Evolutionary conservation across 495 filamentous ascomycete genomes (phyloP).

Genomic region (Neurospora sp.): DNA sequence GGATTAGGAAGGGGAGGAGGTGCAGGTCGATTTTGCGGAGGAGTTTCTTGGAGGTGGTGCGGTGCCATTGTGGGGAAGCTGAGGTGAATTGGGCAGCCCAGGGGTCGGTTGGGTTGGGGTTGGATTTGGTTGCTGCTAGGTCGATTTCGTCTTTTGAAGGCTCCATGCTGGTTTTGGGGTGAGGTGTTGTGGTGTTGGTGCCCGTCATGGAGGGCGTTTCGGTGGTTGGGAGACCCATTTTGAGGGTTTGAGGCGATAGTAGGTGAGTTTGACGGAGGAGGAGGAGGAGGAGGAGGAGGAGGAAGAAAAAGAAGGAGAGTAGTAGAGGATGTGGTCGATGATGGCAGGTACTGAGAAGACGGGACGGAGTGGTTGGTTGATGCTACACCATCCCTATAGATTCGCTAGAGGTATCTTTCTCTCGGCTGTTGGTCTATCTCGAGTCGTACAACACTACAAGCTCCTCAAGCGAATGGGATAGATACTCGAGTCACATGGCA

Average conservation of each 20-base stretch:
- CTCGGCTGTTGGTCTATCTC: neutral
- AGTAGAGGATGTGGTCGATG: neutral
- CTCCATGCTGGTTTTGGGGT: neutral
- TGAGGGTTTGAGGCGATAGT: neutral
- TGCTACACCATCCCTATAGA: neutral
- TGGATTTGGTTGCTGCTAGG: no score
- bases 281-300: neutral
- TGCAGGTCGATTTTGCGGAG: conserved; percentile 32
- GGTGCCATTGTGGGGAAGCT: conserved; percentile 7
- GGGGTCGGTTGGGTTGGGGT: neutral
- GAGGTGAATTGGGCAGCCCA: neutral
- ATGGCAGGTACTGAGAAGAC: neutral
- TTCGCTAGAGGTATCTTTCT: neutral
- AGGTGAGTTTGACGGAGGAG: neutral
- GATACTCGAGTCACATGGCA: neutral
- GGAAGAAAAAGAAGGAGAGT: neutral
- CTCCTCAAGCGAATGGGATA: neutral
- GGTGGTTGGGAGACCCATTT: neutral
- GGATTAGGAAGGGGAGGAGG: conserved; percentile 29
- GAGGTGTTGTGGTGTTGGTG: neutral
- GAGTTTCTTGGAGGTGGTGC: conserved; percentile 12
- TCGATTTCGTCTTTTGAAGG: neutral
- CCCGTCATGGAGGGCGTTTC: neutral
- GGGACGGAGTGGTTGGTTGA: neutral
- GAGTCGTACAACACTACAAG: neutral